Conservation (phyloP, 23 red algal genomes). For the Agarophyton chilense region DNA sequence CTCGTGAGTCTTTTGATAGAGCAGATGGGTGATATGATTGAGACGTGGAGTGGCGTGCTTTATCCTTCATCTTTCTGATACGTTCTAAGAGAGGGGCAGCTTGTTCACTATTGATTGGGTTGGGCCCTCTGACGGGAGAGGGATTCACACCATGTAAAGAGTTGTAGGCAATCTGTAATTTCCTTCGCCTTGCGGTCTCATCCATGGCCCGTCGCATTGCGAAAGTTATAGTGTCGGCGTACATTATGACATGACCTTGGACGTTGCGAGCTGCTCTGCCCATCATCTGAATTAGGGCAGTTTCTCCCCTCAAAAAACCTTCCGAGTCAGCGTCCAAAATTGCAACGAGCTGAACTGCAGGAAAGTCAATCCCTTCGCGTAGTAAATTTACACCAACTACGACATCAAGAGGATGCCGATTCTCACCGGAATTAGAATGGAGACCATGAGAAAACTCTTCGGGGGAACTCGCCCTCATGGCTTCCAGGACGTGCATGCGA, state of each 20-base stretch:
- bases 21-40: not conserved
- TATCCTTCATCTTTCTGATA: slow-evolving; percentile 31
- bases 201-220: slow-evolving; percentile 79
- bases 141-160: slow-evolving; percentile 34
- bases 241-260: slow-evolving; percentile 78
- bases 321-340: slow-evolving; percentile 94
- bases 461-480: not conserved
- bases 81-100: slow-evolving; percentile 6
- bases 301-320: slow-evolving; percentile 87
- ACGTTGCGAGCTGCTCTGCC: slow-evolving; percentile 88
- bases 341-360: slow-evolving; percentile 82
- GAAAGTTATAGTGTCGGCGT: slow-evolving; percentile 74
- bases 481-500: slow-evolving; percentile 82
- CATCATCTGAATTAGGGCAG: slow-evolving; percentile 87
- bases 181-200: slow-evolving; percentile 76
- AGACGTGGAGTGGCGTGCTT: not conserved
- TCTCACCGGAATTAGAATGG: not conserved
- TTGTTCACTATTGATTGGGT: not conserved
- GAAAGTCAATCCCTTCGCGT: slow-evolving; percentile 84
- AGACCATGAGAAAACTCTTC: not conserved
- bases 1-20: not conserved
- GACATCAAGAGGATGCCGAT: slow-evolving; percentile 51
- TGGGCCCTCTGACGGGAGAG: slow-evolving; percentile 8
- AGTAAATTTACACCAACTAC: slow-evolving; percentile 91
- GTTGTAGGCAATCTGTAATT: slow-evolving; percentile 79